Evolutionary conservation across 345 rosid genomes (phyloP).

Genomic region (Linum tenue): DNA sequence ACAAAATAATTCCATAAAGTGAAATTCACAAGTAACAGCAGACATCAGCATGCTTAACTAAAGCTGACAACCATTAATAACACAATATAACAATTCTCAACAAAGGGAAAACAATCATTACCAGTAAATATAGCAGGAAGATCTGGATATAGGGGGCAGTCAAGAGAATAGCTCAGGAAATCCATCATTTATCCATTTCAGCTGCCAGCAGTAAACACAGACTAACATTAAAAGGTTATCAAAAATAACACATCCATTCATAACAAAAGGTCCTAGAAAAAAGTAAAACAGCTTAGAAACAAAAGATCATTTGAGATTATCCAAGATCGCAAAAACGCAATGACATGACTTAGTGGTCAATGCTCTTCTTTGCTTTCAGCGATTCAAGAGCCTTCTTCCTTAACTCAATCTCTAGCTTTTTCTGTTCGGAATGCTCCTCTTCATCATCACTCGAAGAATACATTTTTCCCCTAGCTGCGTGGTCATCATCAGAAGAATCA

Average conservation of each 20-base stretch:
- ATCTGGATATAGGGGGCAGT: constrained; percentile 63
- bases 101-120: constrained; percentile 45
- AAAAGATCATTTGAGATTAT: constrained; percentile 9
- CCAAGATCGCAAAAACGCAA: constrained; percentile 14
- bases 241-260: constrained; percentile 23
- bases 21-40: constrained; percentile 8
- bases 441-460: constrained; percentile 31
- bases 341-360: constrained; percentile 28
- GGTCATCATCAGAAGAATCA: constrained; percentile 47
- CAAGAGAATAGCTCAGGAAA: constrained; percentile 68
- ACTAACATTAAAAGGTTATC: constrained; percentile 46
- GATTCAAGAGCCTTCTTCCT: constrained; percentile 90
- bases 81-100: constrained; percentile 23
- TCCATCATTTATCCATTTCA: constrained; percentile 67
- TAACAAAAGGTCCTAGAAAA: constrained; percentile 22
- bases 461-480: constrained; percentile 15
- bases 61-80: constrained; percentile 11
- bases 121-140: constrained; percentile 68
- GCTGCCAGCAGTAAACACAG: constrained; percentile 89
- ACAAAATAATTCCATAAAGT: constrained; percentile 15
- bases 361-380: constrained; percentile 89
- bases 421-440: constrained; percentile 46
- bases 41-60: constrained; percentile 9
- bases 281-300: constrained; percentile 20
- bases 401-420: constrained; percentile 83